Conservation (phyloP, 2,329 filamentous ascomycete species). For the Fusarium verticillioides region DNA sequence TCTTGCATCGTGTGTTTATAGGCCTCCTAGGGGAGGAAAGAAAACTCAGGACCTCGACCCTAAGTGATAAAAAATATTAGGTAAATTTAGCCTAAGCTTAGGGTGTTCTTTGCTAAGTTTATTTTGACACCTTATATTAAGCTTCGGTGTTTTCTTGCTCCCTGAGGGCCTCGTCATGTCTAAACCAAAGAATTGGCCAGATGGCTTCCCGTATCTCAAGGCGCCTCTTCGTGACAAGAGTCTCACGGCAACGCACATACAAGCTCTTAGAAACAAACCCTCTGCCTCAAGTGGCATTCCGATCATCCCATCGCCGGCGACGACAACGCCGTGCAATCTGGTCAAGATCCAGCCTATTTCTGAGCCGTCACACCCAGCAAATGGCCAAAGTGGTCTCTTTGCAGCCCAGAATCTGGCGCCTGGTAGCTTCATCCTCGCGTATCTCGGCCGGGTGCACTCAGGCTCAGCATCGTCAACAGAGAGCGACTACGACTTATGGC, state of each 20-base stretch:
- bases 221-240: constrained; percentile 60
- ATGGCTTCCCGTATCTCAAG: constrained; percentile 62
- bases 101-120: too few species aligned
- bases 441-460: constrained; percentile 69
- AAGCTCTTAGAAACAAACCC: constrained; percentile 50
- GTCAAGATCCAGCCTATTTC: constrained; percentile 67
- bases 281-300: constrained; percentile 32
- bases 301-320: constrained; percentile 44
- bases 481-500: constrained; percentile 72
- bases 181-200: constrained; percentile 69
- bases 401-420: constrained; percentile 64
- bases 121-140: too few species aligned
- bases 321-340: constrained; percentile 58
- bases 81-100: too few species aligned
- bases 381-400: constrained; percentile 69
- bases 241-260: constrained; percentile 56
- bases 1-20: background rate
- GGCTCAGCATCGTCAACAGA: constrained; percentile 43
- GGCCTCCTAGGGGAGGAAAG: too few species aligned
- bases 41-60: too few species aligned
- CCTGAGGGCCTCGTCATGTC: constrained; percentile 40
- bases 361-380: constrained; percentile 64
- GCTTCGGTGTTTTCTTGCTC: too few species aligned
- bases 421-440: constrained; percentile 68
- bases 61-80: too few species aligned